Evolutionary conservation across 345 rosid genomes (phyloP).

Genomic region (Aethionema arabicum): DNA sequence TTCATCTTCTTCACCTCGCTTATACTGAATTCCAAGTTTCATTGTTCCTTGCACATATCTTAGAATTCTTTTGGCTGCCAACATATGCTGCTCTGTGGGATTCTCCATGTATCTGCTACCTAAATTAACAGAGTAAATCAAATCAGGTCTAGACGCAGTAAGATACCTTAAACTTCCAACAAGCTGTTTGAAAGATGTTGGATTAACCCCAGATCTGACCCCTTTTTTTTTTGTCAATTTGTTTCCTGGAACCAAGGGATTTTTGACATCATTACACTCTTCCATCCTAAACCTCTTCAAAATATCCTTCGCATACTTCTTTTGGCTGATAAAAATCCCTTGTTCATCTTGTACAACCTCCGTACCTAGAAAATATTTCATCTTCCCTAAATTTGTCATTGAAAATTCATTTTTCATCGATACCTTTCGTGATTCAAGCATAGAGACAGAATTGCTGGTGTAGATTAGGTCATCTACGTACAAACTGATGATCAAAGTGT

Average conservation of each 20-base stretch:
- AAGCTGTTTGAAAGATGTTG: background rate
- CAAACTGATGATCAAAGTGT: background rate
- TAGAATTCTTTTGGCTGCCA: too few species aligned
- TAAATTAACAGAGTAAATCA: background rate
- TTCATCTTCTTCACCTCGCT: background rate
- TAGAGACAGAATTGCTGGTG: too few species aligned
- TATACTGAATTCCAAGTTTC: background rate
- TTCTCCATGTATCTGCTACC: background rate
- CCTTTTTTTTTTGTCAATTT: too few species aligned
- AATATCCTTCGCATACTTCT: too few species aligned
- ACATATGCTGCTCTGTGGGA: background rate
- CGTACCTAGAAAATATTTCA: background rate
- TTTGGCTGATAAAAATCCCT: too few species aligned
- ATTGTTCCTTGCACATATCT: constrained; percentile 10
- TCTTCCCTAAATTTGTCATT: too few species aligned
- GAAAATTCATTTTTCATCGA: background rate
- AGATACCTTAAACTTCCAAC: background rate
- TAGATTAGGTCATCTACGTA: background rate
- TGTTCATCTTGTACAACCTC: too few species aligned
- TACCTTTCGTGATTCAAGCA: too few species aligned
- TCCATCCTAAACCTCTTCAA: too few species aligned
- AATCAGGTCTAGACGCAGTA: background rate
- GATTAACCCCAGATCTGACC: background rate
- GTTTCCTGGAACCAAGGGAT: too few species aligned
- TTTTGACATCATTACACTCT: too few species aligned